A percentile compares a stretch with the other conserved stretches of the same genome.
These are phyloP conservation scores for Aspergillus steynii DNA, from an alignment of 495 filamentous ascomycete species.

Conservation along the genomic window DNA sequence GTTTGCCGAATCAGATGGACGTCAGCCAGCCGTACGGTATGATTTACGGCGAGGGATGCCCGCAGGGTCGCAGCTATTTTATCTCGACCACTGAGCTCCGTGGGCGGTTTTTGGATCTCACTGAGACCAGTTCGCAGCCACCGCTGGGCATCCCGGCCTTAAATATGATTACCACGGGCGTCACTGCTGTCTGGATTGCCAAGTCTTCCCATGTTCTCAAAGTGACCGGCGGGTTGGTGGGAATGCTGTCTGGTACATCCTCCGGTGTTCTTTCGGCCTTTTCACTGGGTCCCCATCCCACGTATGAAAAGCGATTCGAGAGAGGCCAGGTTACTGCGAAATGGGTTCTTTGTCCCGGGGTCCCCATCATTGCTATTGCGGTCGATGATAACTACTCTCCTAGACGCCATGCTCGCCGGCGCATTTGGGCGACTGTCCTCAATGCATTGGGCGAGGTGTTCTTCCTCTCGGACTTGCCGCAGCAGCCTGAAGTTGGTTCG, in stretches of 20 bases:
- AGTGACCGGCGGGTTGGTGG: slow-evolving; percentile 74
- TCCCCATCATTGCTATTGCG: slow-evolving; percentile 83
- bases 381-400: slow-evolving; percentile 79
- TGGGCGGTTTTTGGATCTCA: slow-evolving; percentile 68
- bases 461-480: slow-evolving; percentile 71
- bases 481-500: slow-evolving; percentile 30
- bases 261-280: slow-evolving; percentile 84
- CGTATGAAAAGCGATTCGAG: slow-evolving; percentile 63
- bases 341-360: slow-evolving; percentile 89
- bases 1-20: slow-evolving; percentile 83
- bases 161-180: slow-evolving; percentile 56
- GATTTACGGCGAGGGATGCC: slow-evolving; percentile 81
- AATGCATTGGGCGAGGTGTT: slow-evolving; percentile 93
- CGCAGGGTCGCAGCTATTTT: slow-evolving; percentile 75
- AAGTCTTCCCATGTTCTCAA: slow-evolving; percentile 72
- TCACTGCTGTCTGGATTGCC: slow-evolving; percentile 87
- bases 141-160: slow-evolving; percentile 72
- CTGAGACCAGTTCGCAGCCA: slow-evolving; percentile 47
- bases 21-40: slow-evolving; percentile 82
- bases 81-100: slow-evolving; percentile 72
- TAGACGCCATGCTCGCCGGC: slow-evolving; percentile 63
- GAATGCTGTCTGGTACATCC: slow-evolving; percentile 82
- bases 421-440: slow-evolving; percentile 82
- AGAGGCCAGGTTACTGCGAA: slow-evolving; percentile 77
- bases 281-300: slow-evolving; percentile 67